phyloP scores from a whole-genome alignment of 768 basidiomycete species.

The Amanita polypyramis region DNA sequence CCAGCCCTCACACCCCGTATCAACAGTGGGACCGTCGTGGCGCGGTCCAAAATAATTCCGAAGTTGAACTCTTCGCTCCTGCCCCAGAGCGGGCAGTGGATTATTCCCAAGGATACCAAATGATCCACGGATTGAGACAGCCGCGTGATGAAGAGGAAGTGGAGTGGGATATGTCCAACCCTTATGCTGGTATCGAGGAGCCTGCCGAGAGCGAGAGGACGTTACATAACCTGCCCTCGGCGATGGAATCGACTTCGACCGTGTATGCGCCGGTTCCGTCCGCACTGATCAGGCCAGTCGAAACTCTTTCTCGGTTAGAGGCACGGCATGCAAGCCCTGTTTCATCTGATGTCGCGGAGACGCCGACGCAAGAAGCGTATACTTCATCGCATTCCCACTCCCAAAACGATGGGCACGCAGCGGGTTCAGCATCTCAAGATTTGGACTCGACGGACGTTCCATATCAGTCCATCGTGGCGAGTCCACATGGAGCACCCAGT shows the following conservation, averaged over 20 bases:
- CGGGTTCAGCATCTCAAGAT: too few relatives aligned
- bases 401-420: background rate
- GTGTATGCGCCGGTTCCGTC: background rate
- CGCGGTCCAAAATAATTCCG: background rate
- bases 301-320: background rate
- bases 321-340: background rate
- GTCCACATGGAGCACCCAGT: background rate
- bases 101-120: slow-evolving; percentile 1
- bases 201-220: background rate
- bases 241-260: slow-evolving; percentile 1
- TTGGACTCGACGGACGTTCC: too few relatives aligned
- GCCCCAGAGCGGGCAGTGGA: slow-evolving; percentile 1
- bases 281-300: background rate
- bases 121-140: background rate
- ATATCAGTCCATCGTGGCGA: background rate
- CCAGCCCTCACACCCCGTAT: background rate
- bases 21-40: slow-evolving; percentile 4
- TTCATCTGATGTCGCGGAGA: background rate
- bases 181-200: slow-evolving; percentile 1
- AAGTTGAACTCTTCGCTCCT: slow-evolving; percentile 4
- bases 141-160: slow-evolving; percentile 4
- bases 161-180: slow-evolving; percentile 3
- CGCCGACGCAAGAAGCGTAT: slow-evolving; percentile 2
- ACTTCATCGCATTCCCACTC: background rate
- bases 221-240: background rate